Evolutionary conservation across 768 basidiomycete species (phyloP).

Genomic region (Paxillus rubicundulus): DNA sequence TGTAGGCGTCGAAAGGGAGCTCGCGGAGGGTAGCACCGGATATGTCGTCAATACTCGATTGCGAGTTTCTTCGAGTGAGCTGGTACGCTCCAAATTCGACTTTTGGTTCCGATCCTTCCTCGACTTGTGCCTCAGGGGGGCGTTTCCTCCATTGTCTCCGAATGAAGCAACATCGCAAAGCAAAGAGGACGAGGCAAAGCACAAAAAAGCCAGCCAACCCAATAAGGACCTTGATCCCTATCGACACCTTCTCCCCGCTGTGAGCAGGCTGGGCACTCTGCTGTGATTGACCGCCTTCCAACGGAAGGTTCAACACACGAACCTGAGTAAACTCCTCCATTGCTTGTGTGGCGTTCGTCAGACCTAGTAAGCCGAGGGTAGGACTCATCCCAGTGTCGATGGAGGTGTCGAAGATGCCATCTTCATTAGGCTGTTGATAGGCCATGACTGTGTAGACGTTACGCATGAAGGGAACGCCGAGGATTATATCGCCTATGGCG

Average conservation of each 20-base stretch:
- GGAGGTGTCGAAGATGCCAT: constrained; percentile 44
- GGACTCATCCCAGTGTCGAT: constrained; percentile 32
- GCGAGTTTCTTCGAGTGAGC: constrained; percentile 32
- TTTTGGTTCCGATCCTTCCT: constrained; percentile 14
- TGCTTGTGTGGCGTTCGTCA: constrained; percentile 63
- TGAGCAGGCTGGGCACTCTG: constrained; percentile 6
- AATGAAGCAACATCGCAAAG: constrained; percentile 48
- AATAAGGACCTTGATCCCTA: constrained; percentile 64
- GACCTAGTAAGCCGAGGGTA: constrained; percentile 55
- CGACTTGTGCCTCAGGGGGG: constrained; percentile 8
- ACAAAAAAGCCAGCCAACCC: constrained; percentile 58
- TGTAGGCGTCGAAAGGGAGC: constrained; percentile 37
- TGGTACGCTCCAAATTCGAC: constrained; percentile 31
- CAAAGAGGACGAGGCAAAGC: constrained; percentile 53
- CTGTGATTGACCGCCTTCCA: constrained; percentile 28
- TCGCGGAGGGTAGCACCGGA: constrained; percentile 39
- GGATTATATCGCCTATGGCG: constrained; percentile 63
- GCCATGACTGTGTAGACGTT: constrained; percentile 78
- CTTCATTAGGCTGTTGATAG: constrained; percentile 45
- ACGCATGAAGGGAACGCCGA: constrained; percentile 76
- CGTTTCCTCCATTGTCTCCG: constrained; percentile 35
- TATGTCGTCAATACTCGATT: constrained; percentile 24
- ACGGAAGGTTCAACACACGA: constrained; percentile 61
- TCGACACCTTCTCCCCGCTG: constrained; percentile 41
- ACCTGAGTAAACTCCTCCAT: constrained; percentile 68